These are phyloP conservation scores for Wickerhamiella azyma DNA, from an alignment of 805 yeast species.

Conservation along the genomic window DNA sequence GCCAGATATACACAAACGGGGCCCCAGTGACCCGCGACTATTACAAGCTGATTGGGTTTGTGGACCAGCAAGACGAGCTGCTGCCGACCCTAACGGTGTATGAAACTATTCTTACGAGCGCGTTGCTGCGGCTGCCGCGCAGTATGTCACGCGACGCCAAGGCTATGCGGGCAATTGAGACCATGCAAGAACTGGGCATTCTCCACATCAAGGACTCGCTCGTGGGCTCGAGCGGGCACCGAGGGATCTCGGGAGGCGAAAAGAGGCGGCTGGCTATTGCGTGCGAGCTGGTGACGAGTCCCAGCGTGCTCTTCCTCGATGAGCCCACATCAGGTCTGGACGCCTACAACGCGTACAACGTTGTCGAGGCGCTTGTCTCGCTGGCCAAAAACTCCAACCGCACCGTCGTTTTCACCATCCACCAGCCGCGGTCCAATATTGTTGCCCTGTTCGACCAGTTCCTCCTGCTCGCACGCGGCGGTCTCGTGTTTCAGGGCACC, in stretches of 20 bases:
- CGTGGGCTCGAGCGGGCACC: conserved; percentile 75
- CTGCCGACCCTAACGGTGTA: conserved; percentile 90
- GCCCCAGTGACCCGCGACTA: conserved; percentile 28
- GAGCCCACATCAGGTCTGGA: conserved; percentile 96
- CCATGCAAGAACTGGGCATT: conserved; percentile 74
- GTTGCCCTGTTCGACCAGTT: conserved; percentile 81
- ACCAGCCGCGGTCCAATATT: conserved; percentile 93
- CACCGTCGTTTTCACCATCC: conserved; percentile 85
- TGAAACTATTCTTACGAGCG: conserved; percentile 89
- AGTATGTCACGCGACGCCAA: conserved; percentile 63
- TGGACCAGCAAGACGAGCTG: conserved; percentile 86
- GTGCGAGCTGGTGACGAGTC: conserved; percentile 82
- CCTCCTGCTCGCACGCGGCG: conserved; percentile 70
- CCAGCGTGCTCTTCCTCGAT: conserved; percentile 68
- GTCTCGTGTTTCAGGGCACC: conserved; percentile 77
- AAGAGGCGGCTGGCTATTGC: conserved; percentile 87
- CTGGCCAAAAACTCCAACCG: conserved; percentile 70
- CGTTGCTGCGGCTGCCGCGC: conserved; percentile 73
- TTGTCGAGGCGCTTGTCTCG: conserved; percentile 68
- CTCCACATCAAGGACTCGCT: conserved; percentile 67
- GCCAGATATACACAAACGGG: conserved; percentile 71
- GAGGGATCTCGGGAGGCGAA: conserved; percentile 93
- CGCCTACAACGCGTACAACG: conserved; percentile 84
- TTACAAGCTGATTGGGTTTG: conserved; percentile 60
- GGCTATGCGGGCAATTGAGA: conserved; percentile 67